Evolutionary conservation across 345 rosid species (phyloP), one percentile per base, ranked within the genome.

Genomic region (Salix exigua): DNA sequence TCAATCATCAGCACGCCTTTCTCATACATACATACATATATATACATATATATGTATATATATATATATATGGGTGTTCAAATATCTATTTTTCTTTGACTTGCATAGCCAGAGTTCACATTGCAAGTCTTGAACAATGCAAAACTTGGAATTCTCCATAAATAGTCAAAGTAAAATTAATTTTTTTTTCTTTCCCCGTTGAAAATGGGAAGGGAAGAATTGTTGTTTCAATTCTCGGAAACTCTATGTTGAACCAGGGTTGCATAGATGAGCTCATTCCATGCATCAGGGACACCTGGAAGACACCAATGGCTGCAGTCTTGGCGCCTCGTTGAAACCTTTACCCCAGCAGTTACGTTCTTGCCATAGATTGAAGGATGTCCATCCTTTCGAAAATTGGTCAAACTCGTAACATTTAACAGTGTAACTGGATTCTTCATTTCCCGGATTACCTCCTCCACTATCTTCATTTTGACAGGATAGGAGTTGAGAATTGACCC

Each of bases 231-330:
- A 71, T 70, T 77, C 48, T 55, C 76, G 42, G 80, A 73, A 75
- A 65, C 63, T 2, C 73, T 19, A 55, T 81, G 80, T 73, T 84
- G 84, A 71, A 87, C 79, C 72, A 94, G 80, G 28, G 83, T 83
- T 8, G 89, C 92, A 73, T 95, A 95, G 35, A 95, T 89, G 28
- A 95, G 93, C 86, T 95, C 96, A 83, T 95, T 95, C 96, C 97
- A 95, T 33, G 90, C 87, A 82, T 95, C 99, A 2, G 97, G 99
- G 50, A 95, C 91, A 33, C 99, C 97, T 0, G 97, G 99, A 79
- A 95, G 88, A 83, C 97, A 95, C 99, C 99, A 95, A 74, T 95
- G 99, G 83, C 99, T 95, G 83, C 99, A 95, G 78, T 95, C 97
- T 74, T 95, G 97, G 68, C 85, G 84, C 73, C 86, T 85, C 4